phyloP scores from a whole-genome alignment of 2,329 filamentous ascomycete species.

The Exophiala xenobiotica region DNA sequence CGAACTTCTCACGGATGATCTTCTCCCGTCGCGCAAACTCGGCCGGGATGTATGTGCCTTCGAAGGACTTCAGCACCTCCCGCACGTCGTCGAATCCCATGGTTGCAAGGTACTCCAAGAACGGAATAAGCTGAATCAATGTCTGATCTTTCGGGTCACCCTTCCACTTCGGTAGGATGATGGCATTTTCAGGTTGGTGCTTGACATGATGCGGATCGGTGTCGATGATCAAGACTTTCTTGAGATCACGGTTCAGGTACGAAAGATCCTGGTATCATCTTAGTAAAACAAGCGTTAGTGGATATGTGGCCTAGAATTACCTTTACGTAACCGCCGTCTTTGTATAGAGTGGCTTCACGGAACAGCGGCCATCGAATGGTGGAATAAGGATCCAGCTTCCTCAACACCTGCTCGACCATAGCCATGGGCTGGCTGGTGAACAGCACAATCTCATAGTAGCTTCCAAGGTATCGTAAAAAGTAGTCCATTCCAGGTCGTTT shows the following conservation, averaged over 20 bases:
- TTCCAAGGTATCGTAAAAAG: conserved; percentile 92
- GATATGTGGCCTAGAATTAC: too few species aligned
- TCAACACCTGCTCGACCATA: conserved; percentile 81
- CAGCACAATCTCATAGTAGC: conserved; percentile 96
- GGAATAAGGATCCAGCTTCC: conserved; percentile 91
- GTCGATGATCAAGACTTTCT: conserved; percentile 93
- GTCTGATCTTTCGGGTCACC: conserved; percentile 80
- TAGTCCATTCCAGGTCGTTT: conserved; percentile 96
- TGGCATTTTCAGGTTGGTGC: conserved; percentile 93
- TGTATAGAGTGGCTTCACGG: conserved; percentile 94
- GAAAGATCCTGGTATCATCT: conserved; percentile 71
- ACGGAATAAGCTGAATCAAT: conserved; percentile 85
- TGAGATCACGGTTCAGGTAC: conserved; percentile 92
- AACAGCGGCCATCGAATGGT: conserved; percentile 95
- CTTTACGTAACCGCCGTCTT: conserved; percentile 95
- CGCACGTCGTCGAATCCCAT: conserved; percentile 90
- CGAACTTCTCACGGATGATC: conserved; percentile 78
- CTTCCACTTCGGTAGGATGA: conserved; percentile 85
- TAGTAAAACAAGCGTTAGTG: conserved; percentile 24
- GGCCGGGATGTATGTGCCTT: conserved; percentile 81
- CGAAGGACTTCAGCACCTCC: conserved; percentile 80
- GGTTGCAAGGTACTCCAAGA: conserved; percentile 94
- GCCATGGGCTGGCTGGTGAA: conserved; percentile 87
- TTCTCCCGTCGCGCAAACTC: conserved; percentile 90
- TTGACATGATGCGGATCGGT: conserved; percentile 79